Conservation (phyloP, 2,329 filamentous ascomycete genomes). For the Coniochaeta sp. region DNA sequence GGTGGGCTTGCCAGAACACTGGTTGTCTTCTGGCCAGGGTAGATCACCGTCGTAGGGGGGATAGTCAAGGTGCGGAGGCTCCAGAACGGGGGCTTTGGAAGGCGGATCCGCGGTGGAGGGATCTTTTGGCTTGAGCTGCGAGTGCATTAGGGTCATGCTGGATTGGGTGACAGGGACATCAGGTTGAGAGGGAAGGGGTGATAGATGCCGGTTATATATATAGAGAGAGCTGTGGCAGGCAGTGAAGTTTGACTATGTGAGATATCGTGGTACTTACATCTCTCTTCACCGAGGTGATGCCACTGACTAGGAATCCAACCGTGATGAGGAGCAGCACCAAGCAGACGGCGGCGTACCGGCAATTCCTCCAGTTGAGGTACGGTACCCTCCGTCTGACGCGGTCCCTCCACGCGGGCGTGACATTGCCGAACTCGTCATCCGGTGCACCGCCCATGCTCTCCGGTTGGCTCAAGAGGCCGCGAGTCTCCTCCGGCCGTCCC, state of each 20-base stretch:
- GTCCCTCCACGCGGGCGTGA: slow-evolving; percentile 14
- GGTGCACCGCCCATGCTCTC: slow-evolving; percentile 35
- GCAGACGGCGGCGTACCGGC: slow-evolving; percentile 18
- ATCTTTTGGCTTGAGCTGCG: background rate
- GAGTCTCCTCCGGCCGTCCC: slow-evolving; percentile 32
- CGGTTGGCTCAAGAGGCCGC: slow-evolving; percentile 32
- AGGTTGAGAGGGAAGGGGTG: background rate
- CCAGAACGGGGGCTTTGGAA: background rate
- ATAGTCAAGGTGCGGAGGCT: slow-evolving; percentile 15
- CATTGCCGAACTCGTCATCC: slow-evolving; percentile 18
- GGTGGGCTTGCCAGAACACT: background rate
- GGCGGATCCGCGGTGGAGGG: background rate
- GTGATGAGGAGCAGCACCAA: slow-evolving; percentile 21
- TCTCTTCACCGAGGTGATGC: slow-evolving; percentile 15
- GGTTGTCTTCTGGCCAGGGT: slow-evolving; percentile 13
- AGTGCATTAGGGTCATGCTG: background rate
- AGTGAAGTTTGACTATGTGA: background rate
- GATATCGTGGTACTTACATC: slow-evolving; percentile 14
- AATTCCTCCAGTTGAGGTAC: slow-evolving; percentile 16
- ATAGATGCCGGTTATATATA: background rate
- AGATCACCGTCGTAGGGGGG: slow-evolving; percentile 16
- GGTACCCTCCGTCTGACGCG: slow-evolving; percentile 18
- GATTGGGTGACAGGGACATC: background rate
- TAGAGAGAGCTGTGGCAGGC: background rate
- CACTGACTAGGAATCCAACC: slow-evolving; percentile 20